phyloP scores from a whole-genome alignment of 2,329 filamentous ascomycete species.

The Phaeomoniella chlamydospora region DNA sequence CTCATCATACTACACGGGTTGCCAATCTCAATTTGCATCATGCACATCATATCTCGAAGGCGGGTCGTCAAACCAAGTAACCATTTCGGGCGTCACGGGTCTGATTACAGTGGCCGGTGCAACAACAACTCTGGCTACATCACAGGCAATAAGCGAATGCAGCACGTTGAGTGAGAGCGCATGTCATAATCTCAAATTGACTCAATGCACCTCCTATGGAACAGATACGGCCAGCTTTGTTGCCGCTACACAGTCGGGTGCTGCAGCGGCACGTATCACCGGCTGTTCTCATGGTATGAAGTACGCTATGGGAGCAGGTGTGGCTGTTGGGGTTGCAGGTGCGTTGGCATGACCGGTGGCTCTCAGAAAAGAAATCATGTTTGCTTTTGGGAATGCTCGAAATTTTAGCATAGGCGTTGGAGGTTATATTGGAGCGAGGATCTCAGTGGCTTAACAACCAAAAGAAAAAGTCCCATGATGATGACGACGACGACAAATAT shows the following conservation, averaged over 20 bases:
- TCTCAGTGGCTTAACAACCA: no score
- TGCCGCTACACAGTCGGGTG: conserved; percentile 5
- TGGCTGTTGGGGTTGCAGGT: conserved; percentile 30
- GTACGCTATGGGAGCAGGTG: conserved; percentile 26
- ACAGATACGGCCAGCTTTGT: conserved; percentile 11
- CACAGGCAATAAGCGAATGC: conserved; percentile 26
- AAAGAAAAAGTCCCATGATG: no score
- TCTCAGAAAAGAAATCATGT: no score
- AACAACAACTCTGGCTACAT: conserved; percentile 25
- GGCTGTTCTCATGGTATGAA: conserved; percentile 20
- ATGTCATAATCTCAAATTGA: conserved; percentile 32
- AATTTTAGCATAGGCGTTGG: no score
- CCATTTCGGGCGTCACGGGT: conserved; percentile 30
- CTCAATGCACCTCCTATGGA: conserved; percentile 27
- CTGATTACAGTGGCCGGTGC: conserved; percentile 33
- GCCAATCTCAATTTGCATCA: conserved; percentile 29
- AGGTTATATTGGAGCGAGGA: no score
- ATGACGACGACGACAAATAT: no score
- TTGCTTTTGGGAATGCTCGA: no score
- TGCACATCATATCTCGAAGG: conserved; percentile 31
- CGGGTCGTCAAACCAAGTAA: conserved; percentile 32
- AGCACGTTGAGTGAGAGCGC: conserved; percentile 29
- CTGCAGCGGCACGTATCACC: conserved; percentile 11
- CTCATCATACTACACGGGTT: conserved; percentile 38
- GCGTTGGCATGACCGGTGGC: conserved; percentile 5